These are phyloP conservation scores for Podochytrium sp. DNA, from an alignment of 192 early-diverging fungal species.

Conservation along the genomic window DNA sequence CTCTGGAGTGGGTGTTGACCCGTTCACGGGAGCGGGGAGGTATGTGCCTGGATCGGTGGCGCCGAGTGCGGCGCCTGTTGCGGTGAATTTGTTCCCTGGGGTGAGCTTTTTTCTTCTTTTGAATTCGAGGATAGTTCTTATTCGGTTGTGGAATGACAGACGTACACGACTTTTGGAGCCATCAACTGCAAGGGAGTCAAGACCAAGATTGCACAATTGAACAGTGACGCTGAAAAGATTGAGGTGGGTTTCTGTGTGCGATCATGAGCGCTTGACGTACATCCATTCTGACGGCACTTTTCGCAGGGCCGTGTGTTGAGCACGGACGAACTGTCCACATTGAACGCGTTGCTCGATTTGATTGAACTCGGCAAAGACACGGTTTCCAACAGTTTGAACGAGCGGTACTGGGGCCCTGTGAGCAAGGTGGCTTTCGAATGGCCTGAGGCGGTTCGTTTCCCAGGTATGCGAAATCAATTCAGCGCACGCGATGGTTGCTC, in stretches of 20 bases:
- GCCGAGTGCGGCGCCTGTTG: not conserved
- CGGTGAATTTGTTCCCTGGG: constrained; percentile 13
- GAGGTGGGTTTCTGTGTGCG: too few relatives aligned
- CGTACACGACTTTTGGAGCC: constrained; percentile 68
- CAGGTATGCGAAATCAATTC: constrained; percentile 49
- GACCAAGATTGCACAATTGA: constrained; percentile 76
- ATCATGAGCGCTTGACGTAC: too few relatives aligned
- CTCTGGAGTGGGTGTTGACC: constrained; percentile 54
- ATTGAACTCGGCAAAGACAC: constrained; percentile 34
- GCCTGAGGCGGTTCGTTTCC: constrained; percentile 75
- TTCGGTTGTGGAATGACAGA: not conserved
- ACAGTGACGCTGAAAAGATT: constrained; percentile 47
- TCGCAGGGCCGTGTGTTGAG: not conserved
- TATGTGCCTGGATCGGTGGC: constrained; percentile 22
- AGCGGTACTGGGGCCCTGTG: constrained; percentile 49
- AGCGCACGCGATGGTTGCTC: too few relatives aligned
- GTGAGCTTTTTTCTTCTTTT: not conserved
- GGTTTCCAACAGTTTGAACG: constrained; percentile 38
- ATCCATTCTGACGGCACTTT: too few relatives aligned
- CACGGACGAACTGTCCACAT: constrained; percentile 18
- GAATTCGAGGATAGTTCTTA: constrained; percentile 6
- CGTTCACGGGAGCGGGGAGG: constrained; percentile 60
- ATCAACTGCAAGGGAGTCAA: constrained; percentile 74
- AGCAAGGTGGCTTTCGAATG: constrained; percentile 64
- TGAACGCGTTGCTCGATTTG: constrained; percentile 14